Conservation (phyloP, 768 basidiomycete genomes). For the Kwoniella europaea region DNA sequence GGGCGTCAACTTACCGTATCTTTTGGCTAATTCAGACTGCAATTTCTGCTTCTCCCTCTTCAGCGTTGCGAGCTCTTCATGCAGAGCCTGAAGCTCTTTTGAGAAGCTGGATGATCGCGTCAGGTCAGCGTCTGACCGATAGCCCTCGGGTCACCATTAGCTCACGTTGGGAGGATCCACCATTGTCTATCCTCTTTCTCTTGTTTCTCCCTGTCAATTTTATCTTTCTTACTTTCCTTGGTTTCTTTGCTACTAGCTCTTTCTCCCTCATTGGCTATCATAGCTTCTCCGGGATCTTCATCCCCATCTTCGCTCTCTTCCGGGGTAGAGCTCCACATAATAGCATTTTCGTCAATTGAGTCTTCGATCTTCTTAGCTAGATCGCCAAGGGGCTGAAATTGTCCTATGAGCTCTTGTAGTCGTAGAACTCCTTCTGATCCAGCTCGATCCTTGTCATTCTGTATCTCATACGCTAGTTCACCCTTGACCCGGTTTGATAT, state of each 20-base stretch:
- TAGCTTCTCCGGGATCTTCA: conserved; percentile 23
- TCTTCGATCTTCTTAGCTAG: conserved; percentile 42
- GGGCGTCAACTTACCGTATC: conserved; percentile 27
- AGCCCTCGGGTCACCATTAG: neutral
- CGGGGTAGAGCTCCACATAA: conserved; percentile 25
- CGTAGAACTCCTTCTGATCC: conserved; percentile 17
- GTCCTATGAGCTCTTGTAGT: conserved; percentile 22
- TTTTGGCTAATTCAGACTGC: conserved; percentile 33
- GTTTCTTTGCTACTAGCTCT: conserved; percentile 7
- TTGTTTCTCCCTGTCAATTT: conserved; percentile 27
- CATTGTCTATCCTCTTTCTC: conserved; percentile 40
- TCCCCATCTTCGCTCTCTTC: conserved; percentile 32
- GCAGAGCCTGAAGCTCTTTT: conserved; percentile 27
- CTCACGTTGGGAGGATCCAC: conserved; percentile 52
- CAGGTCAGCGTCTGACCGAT: neutral
- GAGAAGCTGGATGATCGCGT: conserved; percentile 31
- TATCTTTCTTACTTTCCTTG: conserved; percentile 34
- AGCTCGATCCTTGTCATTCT: neutral
- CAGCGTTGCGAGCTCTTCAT: conserved; percentile 28
- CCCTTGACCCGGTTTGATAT: conserved; percentile 31
- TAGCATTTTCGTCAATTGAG: conserved; percentile 41
- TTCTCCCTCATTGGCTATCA: conserved; percentile 7
- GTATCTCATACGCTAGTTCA: conserved; percentile 25
- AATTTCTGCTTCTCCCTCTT: conserved; percentile 31
- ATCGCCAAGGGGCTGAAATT: conserved; percentile 25